Conservation (phyloP, 2,329 filamentous ascomycete genomes). For the Incumbomyces lentus region DNA sequence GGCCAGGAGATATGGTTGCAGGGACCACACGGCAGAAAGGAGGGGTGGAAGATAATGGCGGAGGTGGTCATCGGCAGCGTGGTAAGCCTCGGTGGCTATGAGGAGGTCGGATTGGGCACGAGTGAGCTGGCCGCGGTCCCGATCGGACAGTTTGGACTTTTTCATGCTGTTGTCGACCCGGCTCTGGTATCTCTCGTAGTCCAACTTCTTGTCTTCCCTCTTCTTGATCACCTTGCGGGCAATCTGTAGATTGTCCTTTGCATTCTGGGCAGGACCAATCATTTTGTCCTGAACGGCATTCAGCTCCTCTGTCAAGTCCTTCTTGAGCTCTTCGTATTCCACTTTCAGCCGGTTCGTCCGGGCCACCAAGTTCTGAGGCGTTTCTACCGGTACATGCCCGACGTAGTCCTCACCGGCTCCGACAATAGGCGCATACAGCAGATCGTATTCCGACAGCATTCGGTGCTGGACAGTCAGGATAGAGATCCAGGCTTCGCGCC, state of each 20-base stretch:
- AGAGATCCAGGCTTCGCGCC: conserved; percentile 68
- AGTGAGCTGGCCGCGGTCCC: conserved; percentile 59
- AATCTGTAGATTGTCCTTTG: conserved; percentile 57
- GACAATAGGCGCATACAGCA: conserved; percentile 66
- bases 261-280: conserved; percentile 58
- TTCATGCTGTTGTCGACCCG: conserved; percentile 58
- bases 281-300: conserved; percentile 59
- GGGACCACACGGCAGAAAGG: conserved; percentile 57
- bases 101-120: conserved; percentile 64
- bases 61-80: conserved; percentile 63
- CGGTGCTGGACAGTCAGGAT: conserved; percentile 60
- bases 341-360: conserved; percentile 56
- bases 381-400: conserved; percentile 47
- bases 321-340: conserved; percentile 59
- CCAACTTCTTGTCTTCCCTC: conserved; percentile 69
- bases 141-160: conserved; percentile 59
- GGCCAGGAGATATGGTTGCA: conserved; percentile 62
- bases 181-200: conserved; percentile 68
- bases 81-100: conserved; percentile 59
- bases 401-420: conserved; percentile 51
- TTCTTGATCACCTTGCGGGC: conserved; percentile 78
- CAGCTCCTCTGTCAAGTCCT: conserved; percentile 62
- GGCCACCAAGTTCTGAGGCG: conserved; percentile 52
- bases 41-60: conserved; percentile 61
- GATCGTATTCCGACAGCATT: conserved; percentile 57